Evolutionary conservation across 345 rosid genomes (phyloP).

Genomic region (Populus davidiana): DNA sequence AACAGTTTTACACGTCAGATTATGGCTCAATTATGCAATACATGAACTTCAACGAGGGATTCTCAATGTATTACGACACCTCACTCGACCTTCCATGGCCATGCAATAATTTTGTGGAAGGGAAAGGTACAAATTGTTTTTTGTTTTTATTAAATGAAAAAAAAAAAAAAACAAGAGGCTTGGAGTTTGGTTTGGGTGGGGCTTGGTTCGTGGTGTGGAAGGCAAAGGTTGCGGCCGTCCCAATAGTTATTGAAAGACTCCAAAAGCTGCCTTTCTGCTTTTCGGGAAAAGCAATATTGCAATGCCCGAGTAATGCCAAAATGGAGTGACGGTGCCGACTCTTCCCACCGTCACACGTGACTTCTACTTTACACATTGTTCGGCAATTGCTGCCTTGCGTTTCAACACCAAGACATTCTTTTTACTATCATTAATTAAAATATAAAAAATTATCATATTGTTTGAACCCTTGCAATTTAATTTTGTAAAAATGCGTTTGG

Average conservation of each 20-base stretch:
- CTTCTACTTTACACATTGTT: not conserved
- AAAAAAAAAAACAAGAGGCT: not conserved
- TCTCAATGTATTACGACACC: too few species aligned
- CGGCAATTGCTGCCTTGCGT: not conserved
- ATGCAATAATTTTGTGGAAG: not conserved
- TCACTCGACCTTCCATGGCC: not conserved
- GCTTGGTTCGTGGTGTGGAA: not conserved
- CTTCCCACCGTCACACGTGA: not conserved
- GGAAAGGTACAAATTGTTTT: not conserved
- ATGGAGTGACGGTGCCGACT: conserved; percentile 3
- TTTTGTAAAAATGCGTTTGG: too few species aligned
- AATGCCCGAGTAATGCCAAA: not conserved
- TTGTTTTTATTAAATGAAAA: too few species aligned
- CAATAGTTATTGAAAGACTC: not conserved
- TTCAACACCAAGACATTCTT: not conserved
- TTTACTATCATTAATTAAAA: not conserved
- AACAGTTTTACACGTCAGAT: not conserved
- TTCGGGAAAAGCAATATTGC: conserved; percentile 4
- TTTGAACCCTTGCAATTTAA: not conserved
- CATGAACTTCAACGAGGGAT: too few species aligned
- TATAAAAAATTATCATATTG: not conserved
- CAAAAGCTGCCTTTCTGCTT: conserved; percentile 4
- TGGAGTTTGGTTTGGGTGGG: not conserved
- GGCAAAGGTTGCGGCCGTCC: conserved; percentile 7
- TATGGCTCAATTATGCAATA: not conserved